phyloP scores from a whole-genome alignment of 2,329 filamentous ascomycete species.

The Didymella keratinophila region DNA sequence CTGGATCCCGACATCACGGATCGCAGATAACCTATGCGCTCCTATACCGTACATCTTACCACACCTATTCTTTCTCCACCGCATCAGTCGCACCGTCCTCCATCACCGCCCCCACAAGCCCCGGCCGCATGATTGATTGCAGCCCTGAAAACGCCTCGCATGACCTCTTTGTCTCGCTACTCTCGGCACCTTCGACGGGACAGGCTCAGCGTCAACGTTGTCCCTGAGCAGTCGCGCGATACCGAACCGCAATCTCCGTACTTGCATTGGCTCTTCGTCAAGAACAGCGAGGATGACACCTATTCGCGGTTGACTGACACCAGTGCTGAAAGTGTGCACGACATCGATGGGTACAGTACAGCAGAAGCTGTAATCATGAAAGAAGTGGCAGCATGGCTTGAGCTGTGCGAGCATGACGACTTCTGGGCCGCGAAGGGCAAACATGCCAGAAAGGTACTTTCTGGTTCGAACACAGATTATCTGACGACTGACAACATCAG shows the following conservation, averaged over 20 bases:
- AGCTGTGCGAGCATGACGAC: slow-evolving; percentile 24
- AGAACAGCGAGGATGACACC: slow-evolving; percentile 10
- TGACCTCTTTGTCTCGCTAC: not conserved
- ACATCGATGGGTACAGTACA: not conserved
- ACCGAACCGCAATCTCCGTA: slow-evolving; percentile 8
- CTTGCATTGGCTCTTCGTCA: slow-evolving; percentile 18
- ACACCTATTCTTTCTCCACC: not conserved
- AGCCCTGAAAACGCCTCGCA: not conserved
- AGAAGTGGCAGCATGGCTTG: slow-evolving; percentile 32
- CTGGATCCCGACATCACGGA: not conserved
- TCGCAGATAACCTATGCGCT: not conserved
- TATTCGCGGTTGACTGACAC: not conserved
- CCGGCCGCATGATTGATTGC: not conserved
- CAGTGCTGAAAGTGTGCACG: not conserved
- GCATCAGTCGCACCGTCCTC: no score
- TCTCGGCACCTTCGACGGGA: slow-evolving; percentile 9
- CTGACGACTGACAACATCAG: not conserved
- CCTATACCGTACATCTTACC: not conserved
- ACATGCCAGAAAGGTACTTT: not conserved
- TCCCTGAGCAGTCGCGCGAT: slow-evolving; percentile 18
- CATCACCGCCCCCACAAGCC: not conserved
- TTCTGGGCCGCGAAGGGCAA: slow-evolving; percentile 23
- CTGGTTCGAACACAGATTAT: no score
- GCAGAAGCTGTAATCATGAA: slow-evolving; percentile 24
- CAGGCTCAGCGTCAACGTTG: slow-evolving; percentile 21